Conservation (phyloP, 2,329 filamentous ascomycete species). For the Fusarium vanettenii region DNA sequence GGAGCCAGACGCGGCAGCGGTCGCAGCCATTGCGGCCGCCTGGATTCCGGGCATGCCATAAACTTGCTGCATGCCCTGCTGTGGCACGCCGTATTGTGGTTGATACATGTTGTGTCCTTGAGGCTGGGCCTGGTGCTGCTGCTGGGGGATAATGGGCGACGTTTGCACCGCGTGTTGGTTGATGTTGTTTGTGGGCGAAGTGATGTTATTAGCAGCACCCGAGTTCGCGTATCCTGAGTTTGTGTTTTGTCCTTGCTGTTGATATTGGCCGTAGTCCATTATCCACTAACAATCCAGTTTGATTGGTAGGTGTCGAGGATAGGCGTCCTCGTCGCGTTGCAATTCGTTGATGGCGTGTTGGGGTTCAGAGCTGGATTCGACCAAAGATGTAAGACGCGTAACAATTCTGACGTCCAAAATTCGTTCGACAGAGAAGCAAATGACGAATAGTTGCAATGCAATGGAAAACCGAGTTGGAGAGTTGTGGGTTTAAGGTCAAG, state of each 20-base stretch:
- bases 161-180: conserved; percentile 76
- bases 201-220: conserved; percentile 68
- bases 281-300: conserved; percentile 54
- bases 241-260: conserved; percentile 68
- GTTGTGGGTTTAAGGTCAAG: conserved; percentile 47
- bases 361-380: conserved; percentile 15
- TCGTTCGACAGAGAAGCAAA: conserved; percentile 21
- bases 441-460: conserved; percentile 40
- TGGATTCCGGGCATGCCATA: conserved; percentile 87
- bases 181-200: conserved; percentile 78
- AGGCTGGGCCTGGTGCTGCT: conserved; percentile 73
- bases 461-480: conserved; percentile 41
- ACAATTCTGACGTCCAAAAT: conserved; percentile 8
- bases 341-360: conserved; percentile 35
- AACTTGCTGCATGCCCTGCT: conserved; percentile 74
- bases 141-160: conserved; percentile 83
- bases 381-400: conserved; percentile 23
- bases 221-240: conserved; percentile 74
- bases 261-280: conserved; percentile 83
- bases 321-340: conserved; percentile 42
- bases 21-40: conserved; percentile 91
- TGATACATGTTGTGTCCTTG: conserved; percentile 83
- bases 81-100: conserved; percentile 78
- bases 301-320: conserved; percentile 41
- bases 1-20: conserved; percentile 89